Base-by-base conservation (phyloP, 192 early-diverging fungal genomes). In the Linnemannia elongata region DNA sequence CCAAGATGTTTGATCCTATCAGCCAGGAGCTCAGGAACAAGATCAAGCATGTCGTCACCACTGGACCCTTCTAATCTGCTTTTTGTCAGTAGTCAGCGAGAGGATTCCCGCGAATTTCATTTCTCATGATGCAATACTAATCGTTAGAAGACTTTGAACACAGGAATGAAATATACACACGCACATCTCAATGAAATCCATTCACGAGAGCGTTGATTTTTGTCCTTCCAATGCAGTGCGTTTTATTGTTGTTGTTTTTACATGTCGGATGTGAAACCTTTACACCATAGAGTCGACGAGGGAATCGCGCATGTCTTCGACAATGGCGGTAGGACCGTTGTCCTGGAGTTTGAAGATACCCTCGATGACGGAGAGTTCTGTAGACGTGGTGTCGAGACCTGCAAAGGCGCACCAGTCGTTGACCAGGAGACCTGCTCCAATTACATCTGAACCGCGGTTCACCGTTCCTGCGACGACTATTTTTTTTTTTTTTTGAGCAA, bases 341-440 rank as follows among this genome's bases (percentile, higher is more conserved):
- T 98, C 97, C 77, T 98, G 96, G 20, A 99, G 93, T 91, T 97
- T 98, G 91, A 99, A 99, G 80, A 99, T 98, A 82, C 93, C 95
- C 88, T 99, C 98, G 66, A 99, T 94, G 3, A 99, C 98, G 70
- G 94, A 95, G 69, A 99, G 93, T 89, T 99, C 98, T 39, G 98
- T 99, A 55, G 93, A 92, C 3, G 98, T 99, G 13, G 97, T 99
- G 88, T 99, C 98, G 85, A 98, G 86, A 36, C 98, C 98, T n/a
- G 97, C 95, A 92, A 99, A 99, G 9, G 98, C 98, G 79, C 91
- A 92, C 97, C 97, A 99, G 83, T 99, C 98, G 90, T 99, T 99
- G 73, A 99, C 98, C 13, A 99, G 96, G 72, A 97, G 90, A 42
- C 98, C 98, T 42, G 94, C 97, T 52, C 98, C 98, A 89, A 99